These are phyloP conservation scores for Termitomyces sp. DNA, from an alignment of 768 basidiomycete genomes.

Conservation along the genomic window DNA sequence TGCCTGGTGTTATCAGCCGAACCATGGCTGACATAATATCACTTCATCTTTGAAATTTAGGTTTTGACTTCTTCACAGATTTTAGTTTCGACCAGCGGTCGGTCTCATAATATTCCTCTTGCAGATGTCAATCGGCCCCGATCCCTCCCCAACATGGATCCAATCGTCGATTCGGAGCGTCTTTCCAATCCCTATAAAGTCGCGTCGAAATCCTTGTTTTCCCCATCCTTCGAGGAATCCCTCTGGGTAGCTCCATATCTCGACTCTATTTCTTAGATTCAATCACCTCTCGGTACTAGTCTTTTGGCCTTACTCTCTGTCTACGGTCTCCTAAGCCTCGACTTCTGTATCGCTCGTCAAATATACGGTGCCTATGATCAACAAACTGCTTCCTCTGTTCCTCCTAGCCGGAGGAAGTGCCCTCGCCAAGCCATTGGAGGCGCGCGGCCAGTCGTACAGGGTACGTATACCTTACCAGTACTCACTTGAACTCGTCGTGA, in stretches of 20 bases:
- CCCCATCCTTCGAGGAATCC: conserved; percentile 13
- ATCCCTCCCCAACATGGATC: conserved; percentile 1
- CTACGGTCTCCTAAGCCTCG: conserved; percentile 4
- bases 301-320: background rate
- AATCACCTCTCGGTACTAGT: background rate
- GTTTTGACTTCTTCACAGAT: conserved; percentile 5
- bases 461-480: background rate
- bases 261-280: background rate
- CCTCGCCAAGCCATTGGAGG: conserved; percentile 13
- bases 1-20: too few species aligned
- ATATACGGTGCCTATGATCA: conserved; percentile 7
- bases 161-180: conserved; percentile 10
- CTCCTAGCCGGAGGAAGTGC: conserved; percentile 10
- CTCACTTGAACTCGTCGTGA: background rate
- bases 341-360: conserved; percentile 4
- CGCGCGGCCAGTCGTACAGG: conserved; percentile 7
- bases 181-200: conserved; percentile 11
- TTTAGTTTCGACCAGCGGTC: conserved; percentile 11
- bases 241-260: conserved; percentile 10
- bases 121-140: conserved; percentile 1
- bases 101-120: conserved; percentile 10
- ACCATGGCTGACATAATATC: conserved; percentile 3
- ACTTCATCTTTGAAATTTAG: conserved; percentile 1
- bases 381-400: conserved; percentile 14
- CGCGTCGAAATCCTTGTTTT: background rate